Conservation (phyloP, 352 stramenopile species). For the Pythium rhizo-oryzae region DNA sequence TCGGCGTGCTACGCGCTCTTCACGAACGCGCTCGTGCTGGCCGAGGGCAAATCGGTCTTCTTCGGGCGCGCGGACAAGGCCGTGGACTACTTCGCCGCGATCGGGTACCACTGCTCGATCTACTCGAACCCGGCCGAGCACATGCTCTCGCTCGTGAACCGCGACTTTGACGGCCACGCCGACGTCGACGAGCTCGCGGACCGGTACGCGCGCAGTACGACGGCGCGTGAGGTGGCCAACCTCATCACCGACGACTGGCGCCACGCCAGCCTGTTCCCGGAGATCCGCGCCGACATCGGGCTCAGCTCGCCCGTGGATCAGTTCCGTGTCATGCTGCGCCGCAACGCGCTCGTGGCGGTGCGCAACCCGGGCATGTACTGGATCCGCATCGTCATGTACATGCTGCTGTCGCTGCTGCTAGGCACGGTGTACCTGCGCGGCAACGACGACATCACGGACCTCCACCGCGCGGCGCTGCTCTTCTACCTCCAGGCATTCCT, state of each 20-base stretch:
- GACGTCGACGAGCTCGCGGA: conserved; percentile 38
- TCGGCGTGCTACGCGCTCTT: conserved; percentile 70
- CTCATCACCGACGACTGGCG: conserved; percentile 40
- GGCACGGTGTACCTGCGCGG: conserved; percentile 71
- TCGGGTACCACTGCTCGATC: conserved; percentile 59
- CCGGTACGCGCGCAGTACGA: conserved; percentile 35
- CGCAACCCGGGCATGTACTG: conserved; percentile 80
- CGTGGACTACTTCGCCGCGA: conserved; percentile 47
- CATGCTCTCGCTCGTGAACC: conserved; percentile 60
- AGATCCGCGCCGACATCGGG: conserved; percentile 26
- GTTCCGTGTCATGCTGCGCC: conserved; percentile 54
- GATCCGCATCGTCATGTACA: conserved; percentile 82
- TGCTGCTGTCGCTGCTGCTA: conserved; percentile 70
- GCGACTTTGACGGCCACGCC: conserved; percentile 47
- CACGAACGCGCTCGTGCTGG: conserved; percentile 64
- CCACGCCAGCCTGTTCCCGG: conserved; percentile 37
- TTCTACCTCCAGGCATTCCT: conserved; percentile 92
- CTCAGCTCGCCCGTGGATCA: conserved; percentile 44
- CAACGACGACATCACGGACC: conserved; percentile 36
- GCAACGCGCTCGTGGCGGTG: conserved; percentile 62
- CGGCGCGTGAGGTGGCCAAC: conserved; percentile 33
- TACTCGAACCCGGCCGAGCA: conserved; percentile 75
- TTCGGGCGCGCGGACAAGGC: conserved; percentile 49
- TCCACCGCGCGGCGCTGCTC: conserved; percentile 50
- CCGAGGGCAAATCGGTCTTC: conserved; percentile 77